Evolutionary conservation across 78 protist genomes (phyloP), one percentile per base, ranked within the genome.

Genomic region (Acrasis kona): DNA sequence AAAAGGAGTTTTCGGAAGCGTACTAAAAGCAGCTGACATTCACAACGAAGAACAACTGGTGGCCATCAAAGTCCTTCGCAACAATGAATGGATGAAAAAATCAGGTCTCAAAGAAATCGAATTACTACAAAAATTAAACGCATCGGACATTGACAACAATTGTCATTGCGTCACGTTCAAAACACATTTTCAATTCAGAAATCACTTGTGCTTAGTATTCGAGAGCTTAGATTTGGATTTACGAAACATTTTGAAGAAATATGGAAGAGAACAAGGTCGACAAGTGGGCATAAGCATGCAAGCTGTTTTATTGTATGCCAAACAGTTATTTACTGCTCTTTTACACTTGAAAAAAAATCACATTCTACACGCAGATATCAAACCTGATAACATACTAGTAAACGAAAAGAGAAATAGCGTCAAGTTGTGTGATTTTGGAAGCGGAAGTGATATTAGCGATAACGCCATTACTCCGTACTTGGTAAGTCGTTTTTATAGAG

Each of bases 331-430:
- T 76, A 19, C 61, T 65, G 29, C 79, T 65, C 70, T 3, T 57
- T 32, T 4, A 5, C 31, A 36, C 5, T 4, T 77, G 57, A 3
- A 10, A 31, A 5, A 10, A 41, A 3, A 4, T 30, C 65, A 28
- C 31, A 50, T 72, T n/a, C 5, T 72, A 19, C 76, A 72, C 28
- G 39, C 67, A n/a, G 79, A 70, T 5, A 76, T 70, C 69, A 76
- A 76, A 72, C 72, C 76, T 5, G 79, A 69, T 6, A 70, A 70
- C 69, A 70, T 76, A 50, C 41, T 79, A 3, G 7, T 76, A 10
- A 65, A 76, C 35, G 70, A 76, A 31, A 65, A 57, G 30, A 65
- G 10, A 37, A 36, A 2, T 4, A 8, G 7, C 65, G 64, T 74
- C 39, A 3, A 7, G 3, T 36, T 76, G n/a, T 65, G 40, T 4